phyloP scores from a whole-genome alignment of 2,329 filamentous ascomycete species.

The Didymella pinodella region DNA sequence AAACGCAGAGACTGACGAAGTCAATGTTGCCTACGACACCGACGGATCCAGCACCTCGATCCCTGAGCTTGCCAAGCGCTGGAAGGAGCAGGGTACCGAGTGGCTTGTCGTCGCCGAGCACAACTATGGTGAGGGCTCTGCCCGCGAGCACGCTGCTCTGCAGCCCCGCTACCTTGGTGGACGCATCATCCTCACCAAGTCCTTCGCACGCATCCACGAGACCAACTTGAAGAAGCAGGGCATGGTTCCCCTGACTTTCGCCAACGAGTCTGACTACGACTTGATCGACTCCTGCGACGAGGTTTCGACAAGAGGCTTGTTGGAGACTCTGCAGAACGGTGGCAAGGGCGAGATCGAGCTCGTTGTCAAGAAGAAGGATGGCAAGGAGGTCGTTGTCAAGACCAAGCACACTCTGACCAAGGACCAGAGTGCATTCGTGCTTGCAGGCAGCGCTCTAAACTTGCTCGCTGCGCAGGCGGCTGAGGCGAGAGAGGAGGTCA shows the following conservation, averaged over 20 bases:
- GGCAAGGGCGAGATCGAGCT: conserved; percentile 81
- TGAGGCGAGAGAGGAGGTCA: conserved; percentile 48
- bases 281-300: conserved; percentile 81
- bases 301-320: conserved; percentile 81
- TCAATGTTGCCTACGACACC: conserved; percentile 78
- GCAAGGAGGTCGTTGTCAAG: conserved; percentile 72
- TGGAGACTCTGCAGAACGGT: conserved; percentile 78
- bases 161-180: conserved; percentile 92
- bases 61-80: conserved; percentile 83
- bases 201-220: conserved; percentile 91
- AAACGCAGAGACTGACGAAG: conserved; percentile 15
- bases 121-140: conserved; percentile 83
- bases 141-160: conserved; percentile 86
- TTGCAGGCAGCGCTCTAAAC: conserved; percentile 94
- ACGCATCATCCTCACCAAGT: conserved; percentile 83
- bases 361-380: conserved; percentile 59
- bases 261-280: conserved; percentile 87
- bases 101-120: conserved; percentile 17
- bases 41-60: conserved; percentile 79
- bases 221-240: conserved; percentile 98
- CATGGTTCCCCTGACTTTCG: conserved; percentile 92
- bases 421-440: conserved; percentile 90
- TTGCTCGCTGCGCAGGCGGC: conserved; percentile 73
- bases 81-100: conserved; percentile 62
- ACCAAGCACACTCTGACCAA: conserved; percentile 88